Conservation (phyloP, 2,329 filamentous ascomycete species). For the Emergomyces africanus region DNA sequence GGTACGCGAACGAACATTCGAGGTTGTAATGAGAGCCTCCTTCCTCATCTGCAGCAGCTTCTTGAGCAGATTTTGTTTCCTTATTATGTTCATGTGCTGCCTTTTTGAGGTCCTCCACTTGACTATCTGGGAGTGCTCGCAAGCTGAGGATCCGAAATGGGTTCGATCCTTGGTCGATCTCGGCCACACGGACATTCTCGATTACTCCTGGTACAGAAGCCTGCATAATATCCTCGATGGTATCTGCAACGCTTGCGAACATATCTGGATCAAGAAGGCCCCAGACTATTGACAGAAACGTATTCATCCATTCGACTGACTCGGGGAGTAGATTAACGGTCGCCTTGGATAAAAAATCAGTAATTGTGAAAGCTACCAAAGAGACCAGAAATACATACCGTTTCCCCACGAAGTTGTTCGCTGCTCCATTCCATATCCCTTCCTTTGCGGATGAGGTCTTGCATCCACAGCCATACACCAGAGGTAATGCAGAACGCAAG, state of each 20-base stretch:
- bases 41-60: constrained; percentile 77
- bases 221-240: constrained; percentile 90
- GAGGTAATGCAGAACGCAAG: constrained; percentile 58
- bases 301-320: constrained; percentile 95
- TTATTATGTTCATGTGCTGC: constrained; percentile 67
- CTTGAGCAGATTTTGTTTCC: constrained; percentile 71
- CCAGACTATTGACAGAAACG: constrained; percentile 72
- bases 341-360: constrained; percentile 35
- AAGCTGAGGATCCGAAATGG: constrained; percentile 79
- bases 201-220: constrained; percentile 83
- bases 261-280: constrained; percentile 89
- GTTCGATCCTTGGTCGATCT: constrained; percentile 89
- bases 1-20: constrained; percentile 81
- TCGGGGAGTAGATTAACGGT: constrained; percentile 83
- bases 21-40: constrained; percentile 89
- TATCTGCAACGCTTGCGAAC: constrained; percentile 86
- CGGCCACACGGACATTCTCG: constrained; percentile 87
- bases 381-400: constrained; percentile 31
- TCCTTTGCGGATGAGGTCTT: constrained; percentile 71
- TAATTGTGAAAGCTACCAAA: background rate
- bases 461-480: constrained; percentile 79
- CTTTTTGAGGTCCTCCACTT: constrained; percentile 70
- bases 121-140: constrained; percentile 68
- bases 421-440: constrained; percentile 77
- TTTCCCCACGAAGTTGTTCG: constrained; percentile 73